Conservation (phyloP, 2,329 filamentous ascomycete genomes). For the Kalaharituber pfeilii region DNA sequence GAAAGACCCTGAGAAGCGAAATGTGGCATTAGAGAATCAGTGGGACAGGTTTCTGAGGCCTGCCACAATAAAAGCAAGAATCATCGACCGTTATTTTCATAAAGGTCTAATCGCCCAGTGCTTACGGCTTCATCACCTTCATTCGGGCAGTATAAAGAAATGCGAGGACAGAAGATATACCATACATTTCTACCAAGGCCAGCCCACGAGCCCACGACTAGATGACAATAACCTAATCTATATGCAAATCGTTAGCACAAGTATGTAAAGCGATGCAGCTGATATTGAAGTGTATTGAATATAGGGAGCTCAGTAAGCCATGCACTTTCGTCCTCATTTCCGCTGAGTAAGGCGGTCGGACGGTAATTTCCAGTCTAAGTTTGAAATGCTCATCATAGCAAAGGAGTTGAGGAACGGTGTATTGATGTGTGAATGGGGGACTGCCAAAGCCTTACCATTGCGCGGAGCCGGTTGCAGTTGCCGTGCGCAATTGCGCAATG, state of each 20-base stretch:
- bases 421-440: too few relatives aligned
- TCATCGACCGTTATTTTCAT: conserved; percentile 45
- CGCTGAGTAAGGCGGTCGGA: conserved; percentile 44
- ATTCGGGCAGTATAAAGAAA: conserved; percentile 10
- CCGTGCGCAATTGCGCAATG: too few relatives aligned
- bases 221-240: too few relatives aligned
- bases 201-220: too few relatives aligned
- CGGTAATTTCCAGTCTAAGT: conserved; percentile 93
- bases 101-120: conserved; percentile 85
- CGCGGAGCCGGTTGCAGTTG: too few relatives aligned
- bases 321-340: conserved; percentile 69
- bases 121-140: conserved; percentile 30
- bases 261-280: conserved; percentile 5
- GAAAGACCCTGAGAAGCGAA: too few relatives aligned
- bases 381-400: conserved; percentile 39
- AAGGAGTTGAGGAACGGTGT: conserved; percentile 25
- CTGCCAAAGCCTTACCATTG: too few relatives aligned
- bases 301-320: conserved; percentile 50
- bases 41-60: conserved; percentile 99
- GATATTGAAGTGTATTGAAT: conserved; percentile 15
- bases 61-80: conserved; percentile 79
- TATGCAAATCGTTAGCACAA: not conserved
- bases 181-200: too few relatives aligned
- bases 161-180: not conserved
- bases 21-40: conserved; percentile 40